Evolutionary conservation across 163 green algal genomes (phyloP).

Genomic region (Coccomyxa subellipsoidea): DNA sequence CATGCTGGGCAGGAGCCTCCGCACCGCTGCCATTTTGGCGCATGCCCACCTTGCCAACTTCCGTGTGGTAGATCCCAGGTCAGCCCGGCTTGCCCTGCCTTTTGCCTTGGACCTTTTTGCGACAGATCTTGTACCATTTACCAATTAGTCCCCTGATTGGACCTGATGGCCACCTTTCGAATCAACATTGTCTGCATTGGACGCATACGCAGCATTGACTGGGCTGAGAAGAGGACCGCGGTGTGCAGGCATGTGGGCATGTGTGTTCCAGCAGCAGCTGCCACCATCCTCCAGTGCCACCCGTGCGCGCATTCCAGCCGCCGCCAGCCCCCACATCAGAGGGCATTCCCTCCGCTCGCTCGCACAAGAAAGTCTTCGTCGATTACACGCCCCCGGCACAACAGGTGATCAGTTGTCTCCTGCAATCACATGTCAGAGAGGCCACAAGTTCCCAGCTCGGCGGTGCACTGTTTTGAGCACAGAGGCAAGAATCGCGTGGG

Average conservation of each 20-base stretch:
- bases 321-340: slow-evolving; percentile 34
- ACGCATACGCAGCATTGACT: too few relatives aligned
- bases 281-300: slow-evolving; percentile 60
- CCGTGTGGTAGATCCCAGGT: slow-evolving; percentile 26
- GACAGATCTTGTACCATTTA: background rate
- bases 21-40: slow-evolving; percentile 77
- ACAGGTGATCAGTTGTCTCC: background rate
- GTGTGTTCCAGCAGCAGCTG: slow-evolving; percentile 48
- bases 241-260: slow-evolving; percentile 61
- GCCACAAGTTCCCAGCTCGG: too few relatives aligned
- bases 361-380: background rate
- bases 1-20: slow-evolving; percentile 43
- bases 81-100: background rate
- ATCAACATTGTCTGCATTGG: too few relatives aligned
- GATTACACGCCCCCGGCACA: background rate
- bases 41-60: slow-evolving; percentile 64
- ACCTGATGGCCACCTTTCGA: background rate
- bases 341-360: background rate
- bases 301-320: slow-evolving; percentile 45
- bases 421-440: background rate
- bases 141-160: background rate
- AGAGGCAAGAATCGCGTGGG: background rate
- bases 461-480: too few relatives aligned
- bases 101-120: too few relatives aligned
- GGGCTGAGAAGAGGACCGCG: too few relatives aligned